Conservation (phyloP, 2,329 filamentous ascomycete species). For the Sclerotinia nivalis region DNA sequence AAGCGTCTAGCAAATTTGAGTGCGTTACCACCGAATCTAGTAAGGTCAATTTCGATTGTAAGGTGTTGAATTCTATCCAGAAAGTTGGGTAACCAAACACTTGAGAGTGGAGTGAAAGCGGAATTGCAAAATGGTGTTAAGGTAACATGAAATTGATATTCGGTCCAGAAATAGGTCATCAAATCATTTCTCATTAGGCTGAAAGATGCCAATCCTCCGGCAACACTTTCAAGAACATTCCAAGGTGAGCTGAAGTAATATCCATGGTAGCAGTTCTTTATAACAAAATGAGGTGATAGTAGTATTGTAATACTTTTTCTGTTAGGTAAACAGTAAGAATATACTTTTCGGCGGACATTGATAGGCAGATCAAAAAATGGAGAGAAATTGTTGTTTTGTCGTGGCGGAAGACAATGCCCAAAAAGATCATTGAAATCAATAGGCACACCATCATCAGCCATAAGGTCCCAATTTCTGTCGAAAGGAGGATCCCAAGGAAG, state of each 20-base stretch:
- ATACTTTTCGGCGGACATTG: conserved; percentile 35
- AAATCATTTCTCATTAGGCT: conserved; percentile 35
- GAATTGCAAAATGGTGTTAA: conserved; percentile 34
- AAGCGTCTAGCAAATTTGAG: conserved; percentile 26
- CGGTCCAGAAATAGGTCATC: conserved; percentile 40
- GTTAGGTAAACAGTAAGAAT: conserved; percentile 33
- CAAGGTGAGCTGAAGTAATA: conserved; percentile 35
- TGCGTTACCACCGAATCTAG: conserved; percentile 34
- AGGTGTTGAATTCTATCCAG: conserved; percentile 35
- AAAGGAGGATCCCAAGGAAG: conserved; percentile 20
- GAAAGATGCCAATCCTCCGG: conserved; percentile 32
- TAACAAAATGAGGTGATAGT: conserved; percentile 34
- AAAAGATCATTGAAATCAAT: conserved; percentile 1
- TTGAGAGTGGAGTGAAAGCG: conserved; percentile 35
- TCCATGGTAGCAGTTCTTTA: conserved; percentile 32
- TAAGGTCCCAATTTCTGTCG: conserved; percentile 28
- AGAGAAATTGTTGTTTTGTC: background rate
- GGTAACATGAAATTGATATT: conserved; percentile 40
- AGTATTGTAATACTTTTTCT: conserved; percentile 32
- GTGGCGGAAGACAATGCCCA: conserved; percentile 5
- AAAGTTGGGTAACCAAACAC: conserved; percentile 35
- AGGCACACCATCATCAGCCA: conserved; percentile 11
- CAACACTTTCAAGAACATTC: conserved; percentile 34
- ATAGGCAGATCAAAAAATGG: conserved; percentile 30
- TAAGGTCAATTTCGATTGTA: conserved; percentile 40